Base-by-base conservation (phyloP, 2,329 filamentous ascomycete genomes). In the Fusarium sp. region DNA sequence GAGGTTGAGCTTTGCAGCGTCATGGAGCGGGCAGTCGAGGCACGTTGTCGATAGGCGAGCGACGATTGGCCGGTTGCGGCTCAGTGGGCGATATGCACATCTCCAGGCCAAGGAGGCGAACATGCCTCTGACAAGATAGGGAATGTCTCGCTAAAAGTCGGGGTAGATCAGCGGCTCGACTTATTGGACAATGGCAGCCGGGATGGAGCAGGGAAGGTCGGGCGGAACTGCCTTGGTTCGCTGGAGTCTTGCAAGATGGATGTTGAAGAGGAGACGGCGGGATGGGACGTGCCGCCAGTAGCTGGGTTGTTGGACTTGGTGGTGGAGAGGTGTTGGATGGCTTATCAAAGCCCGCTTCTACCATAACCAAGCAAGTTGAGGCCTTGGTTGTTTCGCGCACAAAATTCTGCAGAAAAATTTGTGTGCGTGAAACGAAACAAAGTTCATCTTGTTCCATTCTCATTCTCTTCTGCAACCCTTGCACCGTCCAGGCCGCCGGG, bases 101-200 rank as follows among this genome's bases (percentile, higher is more conserved):
- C 70, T 69, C 42, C 67, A 69, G 61, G 67, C 66, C 61, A 72
- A 50, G 59, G 35, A 64, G 37, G 58, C 65, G 24, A 69, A 57
- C 56, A 73, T 72, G 61, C 58, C 64, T 47, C 64, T 67, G 65
- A 59, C 42, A 67, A 72, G 64, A 74, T 64, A 76, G 64, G 72
- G 66, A 69, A 57, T 64, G 52, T 74, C 64, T 72, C 50, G 64
- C 75, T 76, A 76, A 77, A 78, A 71, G 71, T 77, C 69, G 76
- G 76, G 76, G 75, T 77, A 78, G 54, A 52, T 31, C 40, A 54
- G 60, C 47, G 29, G 18, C 56, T 59, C 37, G 14, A 22, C 6
- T 69, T 31, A 77, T 78, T 77, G 74, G 76, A 60, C 56, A 69
- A 73, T 73, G 58, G 66, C 65, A 63, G 45, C 63, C 65, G 37